phyloP scores from a whole-genome alignment of 345 rosid species.

The Dipteronia sinensis region DNA sequence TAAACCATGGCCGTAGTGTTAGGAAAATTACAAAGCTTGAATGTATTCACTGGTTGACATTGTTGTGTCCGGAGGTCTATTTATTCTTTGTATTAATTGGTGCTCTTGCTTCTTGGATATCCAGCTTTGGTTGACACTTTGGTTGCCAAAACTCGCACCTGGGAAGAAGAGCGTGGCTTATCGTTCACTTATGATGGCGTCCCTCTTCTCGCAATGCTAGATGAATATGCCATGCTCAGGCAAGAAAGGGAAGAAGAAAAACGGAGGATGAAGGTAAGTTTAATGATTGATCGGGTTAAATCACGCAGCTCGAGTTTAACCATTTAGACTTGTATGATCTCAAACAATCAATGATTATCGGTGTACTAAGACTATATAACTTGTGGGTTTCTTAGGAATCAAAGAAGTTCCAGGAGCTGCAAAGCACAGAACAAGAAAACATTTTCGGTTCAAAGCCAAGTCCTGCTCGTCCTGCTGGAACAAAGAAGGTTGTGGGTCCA shows the following conservation, averaged over 20 bases:
- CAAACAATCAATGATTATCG: no score
- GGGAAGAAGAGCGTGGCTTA: conserved; percentile 78
- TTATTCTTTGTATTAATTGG: conserved; percentile 12
- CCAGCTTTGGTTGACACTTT: conserved; percentile 82
- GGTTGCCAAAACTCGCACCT: conserved; percentile 77
- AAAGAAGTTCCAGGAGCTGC: conserved; percentile 88
- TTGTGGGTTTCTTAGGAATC: conserved; percentile 46
- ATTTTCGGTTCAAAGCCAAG: conserved; percentile 71
- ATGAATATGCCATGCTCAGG: conserved; percentile 89
- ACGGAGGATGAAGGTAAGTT: conserved; percentile 68
- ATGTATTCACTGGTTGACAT: background rate
- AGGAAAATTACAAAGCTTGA: background rate
- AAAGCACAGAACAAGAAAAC: conserved; percentile 73
- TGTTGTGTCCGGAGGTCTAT: background rate
- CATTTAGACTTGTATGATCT: no score
- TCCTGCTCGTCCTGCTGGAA: conserved; percentile 68
- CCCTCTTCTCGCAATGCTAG: conserved; percentile 92
- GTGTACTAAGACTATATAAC: background rate
- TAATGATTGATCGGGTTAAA: background rate
- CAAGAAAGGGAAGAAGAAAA: conserved; percentile 98
- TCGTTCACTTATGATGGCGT: conserved; percentile 87
- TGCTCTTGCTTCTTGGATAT: conserved; percentile 19
- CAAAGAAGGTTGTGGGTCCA: conserved; percentile 79
- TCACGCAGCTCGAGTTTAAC: no score
- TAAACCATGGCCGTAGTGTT: background rate